These are phyloP conservation scores for Aspergillus sp. DNA, from an alignment of 2,329 filamentous ascomycete species.

Conservation along the genomic window DNA sequence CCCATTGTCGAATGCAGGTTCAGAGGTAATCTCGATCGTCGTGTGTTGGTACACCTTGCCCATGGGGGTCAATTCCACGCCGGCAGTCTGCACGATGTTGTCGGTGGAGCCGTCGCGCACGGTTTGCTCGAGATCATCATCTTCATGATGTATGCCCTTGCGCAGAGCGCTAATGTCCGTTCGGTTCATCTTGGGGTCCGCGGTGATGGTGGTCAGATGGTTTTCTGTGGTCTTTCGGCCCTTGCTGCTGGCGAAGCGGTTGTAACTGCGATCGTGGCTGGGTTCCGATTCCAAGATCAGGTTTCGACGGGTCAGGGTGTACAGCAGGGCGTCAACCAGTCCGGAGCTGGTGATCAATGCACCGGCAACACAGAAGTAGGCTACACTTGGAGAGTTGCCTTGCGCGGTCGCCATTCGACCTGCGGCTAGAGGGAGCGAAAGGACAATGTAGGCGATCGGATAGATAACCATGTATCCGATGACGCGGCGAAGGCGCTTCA, in stretches of 20 bases:
- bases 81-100: constrained; percentile 40
- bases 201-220: constrained; percentile 35
- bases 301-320: constrained; percentile 58
- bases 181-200: constrained; percentile 25
- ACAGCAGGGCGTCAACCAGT: constrained; percentile 60
- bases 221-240: constrained; percentile 28
- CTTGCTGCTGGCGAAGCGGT: constrained; percentile 32
- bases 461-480: constrained; percentile 52
- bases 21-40: constrained; percentile 45
- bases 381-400: constrained; percentile 35
- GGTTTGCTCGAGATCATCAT: constrained; percentile 27
- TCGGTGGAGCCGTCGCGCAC: constrained; percentile 50
- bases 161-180: constrained; percentile 26
- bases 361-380: constrained; percentile 55
- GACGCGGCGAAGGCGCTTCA: constrained; percentile 45
- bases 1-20: constrained; percentile 33
- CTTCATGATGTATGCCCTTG: constrained; percentile 18
- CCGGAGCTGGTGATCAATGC: constrained; percentile 61
- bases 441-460: constrained; percentile 57
- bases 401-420: constrained; percentile 46
- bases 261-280: constrained; percentile 39
- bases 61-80: constrained; percentile 35
- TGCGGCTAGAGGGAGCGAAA: constrained; percentile 64
- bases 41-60: constrained; percentile 48
- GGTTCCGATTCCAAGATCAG: constrained; percentile 55